Conservation (phyloP, 371 early-diverging fungal genomes). For the Massospora cicadina region DNA sequence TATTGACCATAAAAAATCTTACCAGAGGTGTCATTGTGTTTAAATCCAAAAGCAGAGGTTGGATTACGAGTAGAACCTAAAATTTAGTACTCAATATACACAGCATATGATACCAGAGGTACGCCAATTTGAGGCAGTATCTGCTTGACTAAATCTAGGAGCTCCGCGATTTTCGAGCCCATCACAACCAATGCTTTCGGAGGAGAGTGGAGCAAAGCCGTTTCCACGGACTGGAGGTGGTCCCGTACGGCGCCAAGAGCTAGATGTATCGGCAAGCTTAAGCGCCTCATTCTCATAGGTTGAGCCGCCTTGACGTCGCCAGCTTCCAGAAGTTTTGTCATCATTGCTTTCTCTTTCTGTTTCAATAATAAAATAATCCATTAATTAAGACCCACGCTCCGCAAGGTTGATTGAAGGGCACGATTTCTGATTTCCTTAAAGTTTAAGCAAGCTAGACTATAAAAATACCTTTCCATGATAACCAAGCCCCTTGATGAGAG, state of each 20-base stretch:
- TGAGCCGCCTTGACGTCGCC: conserved; percentile 21
- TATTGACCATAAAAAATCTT: not conserved
- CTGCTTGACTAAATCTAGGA: conserved; percentile 26
- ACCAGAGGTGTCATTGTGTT: not conserved
- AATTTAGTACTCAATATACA: not conserved
- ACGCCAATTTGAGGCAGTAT: conserved; percentile 26
- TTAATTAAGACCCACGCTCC: conserved; percentile 39
- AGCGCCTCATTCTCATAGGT: conserved; percentile 13
- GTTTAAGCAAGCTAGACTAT: too few species aligned
- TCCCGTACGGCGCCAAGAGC: conserved; percentile 11
- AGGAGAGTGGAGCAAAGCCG: not conserved
- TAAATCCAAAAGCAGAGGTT: not conserved
- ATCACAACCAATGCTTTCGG: conserved; percentile 17
- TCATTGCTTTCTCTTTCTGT: conserved; percentile 20
- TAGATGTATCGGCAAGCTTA: conserved; percentile 12
- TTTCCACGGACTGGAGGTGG: conserved; percentile 15
- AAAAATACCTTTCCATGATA: conserved; percentile 29
- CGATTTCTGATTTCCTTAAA: conserved; percentile 29
- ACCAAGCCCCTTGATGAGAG: conserved; percentile 58
- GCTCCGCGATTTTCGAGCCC: conserved; percentile 19
- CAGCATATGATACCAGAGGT: conserved; percentile 2
- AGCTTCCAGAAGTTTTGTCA: conserved; percentile 24
- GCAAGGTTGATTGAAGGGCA: conserved; percentile 69
- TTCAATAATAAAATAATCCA: conserved; percentile 7
- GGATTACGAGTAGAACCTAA: not conserved